A percentile compares a stretch with the other conserved stretches of the same genome.
These are phyloP conservation scores for Quercus mongolica DNA, from an alignment of 306 rosid genomes.

Conservation along the genomic window DNA sequence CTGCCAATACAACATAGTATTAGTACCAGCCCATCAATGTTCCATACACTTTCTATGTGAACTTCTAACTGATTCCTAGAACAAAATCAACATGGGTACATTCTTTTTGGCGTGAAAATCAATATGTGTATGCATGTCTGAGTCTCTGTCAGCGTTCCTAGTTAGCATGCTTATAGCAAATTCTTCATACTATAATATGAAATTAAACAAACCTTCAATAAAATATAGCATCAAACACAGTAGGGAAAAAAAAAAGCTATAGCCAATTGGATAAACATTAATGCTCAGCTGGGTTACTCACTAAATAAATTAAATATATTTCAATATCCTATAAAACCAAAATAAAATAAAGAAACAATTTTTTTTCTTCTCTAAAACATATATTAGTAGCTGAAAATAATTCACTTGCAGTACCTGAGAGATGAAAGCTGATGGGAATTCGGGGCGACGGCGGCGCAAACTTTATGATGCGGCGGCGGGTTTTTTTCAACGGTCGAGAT, in stretches of 20 bases:
- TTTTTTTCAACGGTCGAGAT: conserved; percentile 24
- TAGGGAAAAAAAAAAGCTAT: not conserved
- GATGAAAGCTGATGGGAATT: not conserved
- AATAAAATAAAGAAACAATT: not conserved
- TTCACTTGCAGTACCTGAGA: conserved; percentile 12
- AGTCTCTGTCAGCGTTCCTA: not conserved
- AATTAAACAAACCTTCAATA: not conserved
- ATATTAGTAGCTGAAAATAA: not conserved
- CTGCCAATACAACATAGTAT: not conserved
- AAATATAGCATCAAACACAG: not conserved
- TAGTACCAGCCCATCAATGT: not conserved
- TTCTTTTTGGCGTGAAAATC: not conserved
- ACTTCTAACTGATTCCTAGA: not conserved
- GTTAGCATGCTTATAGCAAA: not conserved
- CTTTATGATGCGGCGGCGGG: not conserved
- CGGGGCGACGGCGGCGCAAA: not conserved
- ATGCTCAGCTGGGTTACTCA: not conserved
- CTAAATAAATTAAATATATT: not conserved
- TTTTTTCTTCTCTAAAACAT: no score
- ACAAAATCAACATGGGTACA: not conserved
- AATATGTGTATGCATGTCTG: not conserved
- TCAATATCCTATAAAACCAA: not conserved
- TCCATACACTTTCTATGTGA: not conserved
- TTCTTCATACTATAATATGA: not conserved
- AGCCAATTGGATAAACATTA: not conserved